A percentile compares a stretch with the other conserved stretches of the same genome.
Conservation (phyloP, 208 protist species). For the Novymonas esmeraldas region DNA sequence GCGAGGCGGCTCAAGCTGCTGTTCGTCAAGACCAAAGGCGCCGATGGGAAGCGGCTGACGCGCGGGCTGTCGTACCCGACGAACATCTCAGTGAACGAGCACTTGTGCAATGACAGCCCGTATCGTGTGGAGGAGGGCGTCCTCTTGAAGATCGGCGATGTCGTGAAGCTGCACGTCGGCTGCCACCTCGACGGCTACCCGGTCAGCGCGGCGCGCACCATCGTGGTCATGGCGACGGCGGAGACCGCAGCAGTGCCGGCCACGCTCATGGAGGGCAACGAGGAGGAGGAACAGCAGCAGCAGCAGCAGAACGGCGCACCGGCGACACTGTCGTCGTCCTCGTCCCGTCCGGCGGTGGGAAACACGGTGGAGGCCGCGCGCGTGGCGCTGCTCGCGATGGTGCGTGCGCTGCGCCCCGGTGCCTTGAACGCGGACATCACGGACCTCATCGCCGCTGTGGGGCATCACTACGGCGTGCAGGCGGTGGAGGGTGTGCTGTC, state of each 20-base stretch:
- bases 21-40: conserved; percentile 77
- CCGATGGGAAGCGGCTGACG: conserved; percentile 51
- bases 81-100: conserved; percentile 97
- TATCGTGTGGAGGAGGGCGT: conserved; percentile 75
- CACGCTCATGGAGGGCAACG: not conserved
- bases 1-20: conserved; percentile 44
- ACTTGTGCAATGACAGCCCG: conserved; percentile 96
- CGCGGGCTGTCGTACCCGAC: conserved; percentile 98
- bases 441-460: conserved; percentile 91
- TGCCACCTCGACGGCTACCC: conserved; percentile 98
- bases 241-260: conserved; percentile 1
- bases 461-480: conserved; percentile 89
- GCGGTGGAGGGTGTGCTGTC: conserved; percentile 97
- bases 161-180: conserved; percentile 98
- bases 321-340: conserved; percentile 13
- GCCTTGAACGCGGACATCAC: conserved; percentile 92
- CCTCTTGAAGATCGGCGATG: conserved; percentile 84
- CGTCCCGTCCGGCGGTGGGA: conserved; percentile 49
- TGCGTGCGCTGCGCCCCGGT: conserved; percentile 76
- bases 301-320: not conserved
- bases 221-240: conserved; percentile 61
- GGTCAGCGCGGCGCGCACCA: conserved; percentile 93
- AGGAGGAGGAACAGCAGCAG: conserved; percentile 2
- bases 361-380: conserved; percentile 96
- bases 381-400: conserved; percentile 89